A percentile compares a stretch with the other conserved stretches of the same genome.
Evolutionary conservation across 345 rosid species (phyloP).

Genomic region (Brassica juncea): DNA sequence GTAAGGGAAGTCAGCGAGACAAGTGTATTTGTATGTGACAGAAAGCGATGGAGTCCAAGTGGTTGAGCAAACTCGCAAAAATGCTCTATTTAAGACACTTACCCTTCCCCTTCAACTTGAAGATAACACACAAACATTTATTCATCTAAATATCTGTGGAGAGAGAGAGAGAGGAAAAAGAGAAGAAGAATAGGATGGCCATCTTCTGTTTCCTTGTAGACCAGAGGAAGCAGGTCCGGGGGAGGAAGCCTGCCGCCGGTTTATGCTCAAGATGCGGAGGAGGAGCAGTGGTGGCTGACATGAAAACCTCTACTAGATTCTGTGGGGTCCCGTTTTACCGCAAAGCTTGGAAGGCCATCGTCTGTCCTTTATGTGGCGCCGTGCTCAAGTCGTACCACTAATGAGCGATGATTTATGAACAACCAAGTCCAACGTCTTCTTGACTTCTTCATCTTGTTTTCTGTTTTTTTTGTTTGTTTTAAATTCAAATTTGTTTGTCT

Average conservation of each 20-base stretch:
- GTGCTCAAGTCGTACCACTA: conserved; percentile 73
- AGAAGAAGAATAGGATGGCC: conserved; percentile 36
- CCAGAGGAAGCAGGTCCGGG: conserved; percentile 67
- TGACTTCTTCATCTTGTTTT: not conserved
- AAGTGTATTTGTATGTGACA: conserved; percentile 30
- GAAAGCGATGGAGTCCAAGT: conserved; percentile 18
- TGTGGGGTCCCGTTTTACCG: conserved; percentile 81
- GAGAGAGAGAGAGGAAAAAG: not conserved
- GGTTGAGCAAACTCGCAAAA: conserved; percentile 11
- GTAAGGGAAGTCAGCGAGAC: conserved; percentile 17
- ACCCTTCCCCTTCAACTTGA: not conserved
- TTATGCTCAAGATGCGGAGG: conserved; percentile 87
- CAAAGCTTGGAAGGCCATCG: conserved; percentile 83
- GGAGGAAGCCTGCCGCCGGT: conserved; percentile 92
- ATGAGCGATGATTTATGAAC: not conserved
- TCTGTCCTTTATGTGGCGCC: conserved; percentile 86
- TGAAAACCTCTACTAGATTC: conserved; percentile 81
- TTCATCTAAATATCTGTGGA: not conserved
- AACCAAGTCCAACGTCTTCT: not conserved
- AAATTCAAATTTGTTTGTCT: conserved; percentile 16
- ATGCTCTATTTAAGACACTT: conserved; percentile 24
- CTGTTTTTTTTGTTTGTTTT: conserved; percentile 29
- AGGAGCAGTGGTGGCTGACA: conserved; percentile 96
- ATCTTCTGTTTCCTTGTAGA: conserved; percentile 85
- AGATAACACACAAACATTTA: not conserved